Evolutionary conservation across 176 grass and related monocot genomes (phyloP), one percentile per base, ranked within the genome.

Genomic region (Rhipidocladum racemiflorum): DNA sequence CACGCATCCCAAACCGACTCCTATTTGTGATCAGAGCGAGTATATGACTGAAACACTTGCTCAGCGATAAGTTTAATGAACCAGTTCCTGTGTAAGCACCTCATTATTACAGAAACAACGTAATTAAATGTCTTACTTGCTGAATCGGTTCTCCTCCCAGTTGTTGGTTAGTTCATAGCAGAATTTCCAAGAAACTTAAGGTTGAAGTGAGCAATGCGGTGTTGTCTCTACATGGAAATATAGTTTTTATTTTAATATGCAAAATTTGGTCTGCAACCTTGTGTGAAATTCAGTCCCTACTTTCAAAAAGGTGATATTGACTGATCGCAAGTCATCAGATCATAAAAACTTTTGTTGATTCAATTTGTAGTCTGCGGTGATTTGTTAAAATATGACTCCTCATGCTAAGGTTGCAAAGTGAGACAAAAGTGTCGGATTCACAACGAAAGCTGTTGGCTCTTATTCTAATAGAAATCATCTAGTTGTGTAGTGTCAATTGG

Each of bases 21-120:
- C n/a, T n/a, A n/a, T n/a, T n/a, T n/a, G n/a, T n/a, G n/a, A n/a
- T n/a, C n/a, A n/a, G n/a, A n/a, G n/a, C n/a, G n/a, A n/a, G n/a
- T n/a, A 23, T 56, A 60, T 68, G 57, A 73, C 15, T 43, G 34
- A 83, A 66, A 38, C 38, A 65, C 76, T 79, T 62, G 6, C 34
- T 76, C 76, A 7, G 6, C 32, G 28, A 38, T 4, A 56, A 18
- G 7, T 69, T 9, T 30, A 24, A 15, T 46, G 5, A 30, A 23
- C 4, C 9, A 25, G 8, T 76, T 62, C n/a, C 40, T 20, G 8
- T 62, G 29, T 62, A 70, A 61, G 54, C 28, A 53, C 25, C 42
- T 69, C 16, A 51, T 9, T 30, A 4, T 25, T 44, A 25, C 17
- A 83, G 0, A 76, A 79, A 87, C 25, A 35, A 12, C 1, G 25